Base-by-base conservation (phyloP, 768 basidiomycete species). In the Termitomyces sp. region DNA sequence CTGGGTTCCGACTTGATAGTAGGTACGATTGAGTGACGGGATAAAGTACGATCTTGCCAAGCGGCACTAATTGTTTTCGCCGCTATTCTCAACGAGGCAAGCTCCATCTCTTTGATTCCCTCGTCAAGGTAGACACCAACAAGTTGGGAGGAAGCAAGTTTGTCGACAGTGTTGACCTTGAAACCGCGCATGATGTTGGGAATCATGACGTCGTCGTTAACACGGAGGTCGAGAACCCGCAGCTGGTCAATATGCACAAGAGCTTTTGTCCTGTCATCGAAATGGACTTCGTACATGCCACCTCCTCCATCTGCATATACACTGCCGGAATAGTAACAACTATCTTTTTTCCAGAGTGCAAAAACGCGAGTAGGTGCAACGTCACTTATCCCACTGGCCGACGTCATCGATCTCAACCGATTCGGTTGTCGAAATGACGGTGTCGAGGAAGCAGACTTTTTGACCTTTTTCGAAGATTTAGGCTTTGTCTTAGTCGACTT, bases 321-420 rank as follows among this genome's bases (percentile, higher is more conserved):
- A 37, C 70, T 75, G 16, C 89, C 91, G 18, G 83, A 70, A 67
- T 85, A 88, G 71, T 78, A 93, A 63, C 78, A 77, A 4, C 78
- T 79, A 51, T 84, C 83, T 47, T 73, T 70, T 61, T 75, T 81
- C 88, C 88, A 90, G 12, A 86, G 66, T 9, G 87, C 89, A 63
- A 88, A 85, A n/a, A 91, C 86, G 6, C 82, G 81, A 13, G 85
- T 87, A 22, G 80, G 74, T 6, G 66, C 60, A 30, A 53, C 33
- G 34, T 60, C 54, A 15, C 45, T 50, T 22, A 54, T 51, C 41
- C 63, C 63, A 56, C 66, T 68, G 11, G 65, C 65, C 20, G 74
- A 69, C 11, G 61, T 60, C 45, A 67, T 72, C 30, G 78, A 79
- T 48, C 78, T 76, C 42, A 77, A 58, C 31, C 73, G 74, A 64